Conservation (phyloP, 148 eudicot genomes). For the Vaccinium myrtillus region DNA sequence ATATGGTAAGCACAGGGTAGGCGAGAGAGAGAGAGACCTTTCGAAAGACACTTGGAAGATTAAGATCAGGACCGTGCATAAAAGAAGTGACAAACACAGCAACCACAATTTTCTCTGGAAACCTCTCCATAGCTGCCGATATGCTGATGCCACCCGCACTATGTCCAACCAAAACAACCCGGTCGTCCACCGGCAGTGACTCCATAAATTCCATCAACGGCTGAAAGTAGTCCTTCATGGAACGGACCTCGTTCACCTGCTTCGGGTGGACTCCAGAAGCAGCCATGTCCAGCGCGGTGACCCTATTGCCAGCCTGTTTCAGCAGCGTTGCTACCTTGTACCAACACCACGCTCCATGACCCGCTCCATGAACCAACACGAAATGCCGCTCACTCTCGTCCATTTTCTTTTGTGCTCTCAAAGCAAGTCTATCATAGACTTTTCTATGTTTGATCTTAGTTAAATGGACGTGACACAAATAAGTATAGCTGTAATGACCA, state of each 20-base stretch:
- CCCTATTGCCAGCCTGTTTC: slow-evolving; percentile 30
- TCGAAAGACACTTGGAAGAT: neutral
- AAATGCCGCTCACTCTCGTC: slow-evolving; percentile 24
- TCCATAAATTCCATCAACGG: slow-evolving; percentile 31
- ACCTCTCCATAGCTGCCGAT: slow-evolving; percentile 34
- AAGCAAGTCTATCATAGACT: neutral
- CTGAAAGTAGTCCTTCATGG: slow-evolving; percentile 19
- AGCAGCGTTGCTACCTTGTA: slow-evolving; percentile 32
- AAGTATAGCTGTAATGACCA: neutral
- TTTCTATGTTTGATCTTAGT: neutral
- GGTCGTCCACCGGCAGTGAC: slow-evolving; percentile 15
- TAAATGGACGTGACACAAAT: neutral
- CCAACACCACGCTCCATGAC: slow-evolving; percentile 56
- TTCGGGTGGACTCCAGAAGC: slow-evolving; percentile 30
- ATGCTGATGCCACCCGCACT: slow-evolving; percentile 31
- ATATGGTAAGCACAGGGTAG: neutral
- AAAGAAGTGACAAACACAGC: slow-evolving; percentile 33
- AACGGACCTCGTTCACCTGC: slow-evolving; percentile 19
- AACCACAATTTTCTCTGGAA: slow-evolving; percentile 19
- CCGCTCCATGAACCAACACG: slow-evolving; percentile 44
- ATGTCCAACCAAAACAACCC: slow-evolving; percentile 31
- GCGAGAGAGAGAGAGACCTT: slow-evolving; percentile 23
- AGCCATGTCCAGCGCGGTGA: slow-evolving; percentile 34
- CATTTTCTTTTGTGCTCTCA: neutral
- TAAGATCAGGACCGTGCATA: slow-evolving; percentile 22